Evolutionary conservation across 805 yeast species (phyloP).

Genomic region (Blastobotrys robertii): DNA sequence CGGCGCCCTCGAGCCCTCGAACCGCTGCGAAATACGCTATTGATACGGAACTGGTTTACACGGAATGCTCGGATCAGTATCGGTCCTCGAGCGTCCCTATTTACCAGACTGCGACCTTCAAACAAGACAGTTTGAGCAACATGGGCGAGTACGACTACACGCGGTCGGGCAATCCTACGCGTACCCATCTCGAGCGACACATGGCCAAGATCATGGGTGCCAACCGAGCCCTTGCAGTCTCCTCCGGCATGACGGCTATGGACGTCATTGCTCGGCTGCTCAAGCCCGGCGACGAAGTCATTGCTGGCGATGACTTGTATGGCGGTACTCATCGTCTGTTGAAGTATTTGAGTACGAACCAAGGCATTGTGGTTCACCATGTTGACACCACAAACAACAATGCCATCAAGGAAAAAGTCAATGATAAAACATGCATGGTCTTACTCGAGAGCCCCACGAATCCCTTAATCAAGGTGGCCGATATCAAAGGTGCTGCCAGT

Average conservation of each 20-base stretch:
- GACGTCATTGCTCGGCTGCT: slow-evolving; percentile 74
- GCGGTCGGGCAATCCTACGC: slow-evolving; percentile 88
- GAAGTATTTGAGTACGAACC: slow-evolving; percentile 56
- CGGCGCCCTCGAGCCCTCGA: slow-evolving; percentile 28
- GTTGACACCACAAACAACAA: slow-evolving; percentile 72
- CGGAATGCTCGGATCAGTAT: slow-evolving; percentile 56
- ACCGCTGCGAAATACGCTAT: slow-evolving; percentile 35
- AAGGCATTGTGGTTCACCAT: slow-evolving; percentile 59
- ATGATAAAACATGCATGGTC: slow-evolving; percentile 57
- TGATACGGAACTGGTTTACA: slow-evolving; percentile 62
- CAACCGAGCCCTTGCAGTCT: slow-evolving; percentile 67
- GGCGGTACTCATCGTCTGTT: slow-evolving; percentile 89
- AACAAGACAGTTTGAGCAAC: slow-evolving; percentile 59
- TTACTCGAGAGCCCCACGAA: slow-evolving; percentile 89
- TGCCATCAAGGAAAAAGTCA: slow-evolving; percentile 47
- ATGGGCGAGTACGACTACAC: slow-evolving; percentile 84
- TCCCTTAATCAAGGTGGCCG: slow-evolving; percentile 83
- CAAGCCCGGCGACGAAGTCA: slow-evolving; percentile 75
- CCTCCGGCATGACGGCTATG: slow-evolving; percentile 87
- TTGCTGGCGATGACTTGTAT: slow-evolving; percentile 90
- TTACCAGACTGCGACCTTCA: slow-evolving; percentile 92
- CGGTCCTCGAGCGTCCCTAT: slow-evolving; percentile 80
- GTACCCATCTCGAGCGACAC: slow-evolving; percentile 71
- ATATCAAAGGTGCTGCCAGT: slow-evolving; percentile 55
- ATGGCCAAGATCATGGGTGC: slow-evolving; percentile 72